Percentiles rank a stretch among this genome's conserved stretches.
These are phyloP conservation scores for Gossypium bickii DNA, from an alignment of 345 rosid genomes.

Conservation along the genomic window DNA sequence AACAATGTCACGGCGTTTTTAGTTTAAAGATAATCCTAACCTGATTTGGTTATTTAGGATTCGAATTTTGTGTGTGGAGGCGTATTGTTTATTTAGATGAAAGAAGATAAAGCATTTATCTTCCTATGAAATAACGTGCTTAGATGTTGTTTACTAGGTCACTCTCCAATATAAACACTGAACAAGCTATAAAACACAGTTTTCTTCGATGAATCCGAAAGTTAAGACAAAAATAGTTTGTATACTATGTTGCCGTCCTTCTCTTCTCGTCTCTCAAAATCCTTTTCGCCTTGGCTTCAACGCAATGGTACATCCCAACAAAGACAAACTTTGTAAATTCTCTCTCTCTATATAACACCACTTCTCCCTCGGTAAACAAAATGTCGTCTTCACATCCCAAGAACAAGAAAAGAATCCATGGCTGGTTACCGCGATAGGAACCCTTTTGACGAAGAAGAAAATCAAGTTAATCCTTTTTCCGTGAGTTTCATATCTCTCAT, in stretches of 20 bases:
- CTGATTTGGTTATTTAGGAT: too few relatives aligned
- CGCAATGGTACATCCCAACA: neutral
- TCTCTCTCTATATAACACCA: neutral
- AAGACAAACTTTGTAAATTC: neutral
- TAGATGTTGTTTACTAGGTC: neutral
- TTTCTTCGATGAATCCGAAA: neutral
- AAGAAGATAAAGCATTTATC: too few relatives aligned
- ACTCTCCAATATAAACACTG: neutral
- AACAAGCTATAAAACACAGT: neutral
- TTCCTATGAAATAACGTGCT: too few relatives aligned
- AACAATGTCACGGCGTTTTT: too few relatives aligned
- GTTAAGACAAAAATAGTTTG: neutral
- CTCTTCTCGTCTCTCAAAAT: too few relatives aligned
- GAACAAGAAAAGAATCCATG: constrained; percentile 26
- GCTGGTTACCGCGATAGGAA: constrained; percentile 72
- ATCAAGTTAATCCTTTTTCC: constrained; percentile 83
- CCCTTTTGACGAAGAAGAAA: constrained; percentile 77
- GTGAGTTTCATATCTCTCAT: constrained; percentile 38
- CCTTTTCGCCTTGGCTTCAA: neutral
- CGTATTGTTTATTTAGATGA: too few relatives aligned
- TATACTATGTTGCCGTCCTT: neutral
- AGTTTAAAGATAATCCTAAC: too few relatives aligned
- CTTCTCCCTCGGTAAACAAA: neutral
- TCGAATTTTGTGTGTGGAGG: too few relatives aligned
- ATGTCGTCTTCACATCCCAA: neutral